These are phyloP conservation scores for Mycosphaerella sp. DNA, from an alignment of 2,329 filamentous ascomycete genomes.

Conservation along the genomic window DNA sequence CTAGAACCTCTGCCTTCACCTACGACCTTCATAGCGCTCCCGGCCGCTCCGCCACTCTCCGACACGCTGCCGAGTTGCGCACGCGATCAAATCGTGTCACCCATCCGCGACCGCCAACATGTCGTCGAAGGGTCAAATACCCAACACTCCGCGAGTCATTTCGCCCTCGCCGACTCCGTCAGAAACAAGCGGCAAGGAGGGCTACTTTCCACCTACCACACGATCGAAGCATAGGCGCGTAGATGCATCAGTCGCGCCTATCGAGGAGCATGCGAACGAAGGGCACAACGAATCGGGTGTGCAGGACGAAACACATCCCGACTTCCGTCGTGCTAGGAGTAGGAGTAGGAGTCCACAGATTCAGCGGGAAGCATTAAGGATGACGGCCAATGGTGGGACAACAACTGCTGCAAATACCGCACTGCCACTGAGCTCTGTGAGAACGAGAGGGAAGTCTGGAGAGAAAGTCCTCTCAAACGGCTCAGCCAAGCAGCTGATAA, in stretches of 20 bases:
- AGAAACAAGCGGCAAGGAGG: conserved; percentile 49
- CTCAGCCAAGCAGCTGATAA: conserved; percentile 14
- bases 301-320: conserved; percentile 42
- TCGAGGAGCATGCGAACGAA: conserved; percentile 50
- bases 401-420: conserved; percentile 17
- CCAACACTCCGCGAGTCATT: conserved; percentile 77
- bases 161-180: conserved; percentile 76
- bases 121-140: conserved; percentile 51
- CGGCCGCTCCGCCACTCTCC: conserved; percentile 7
- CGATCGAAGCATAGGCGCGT: conserved; percentile 65
- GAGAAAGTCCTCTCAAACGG: conserved; percentile 21
- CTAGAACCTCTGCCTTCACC: background rate
- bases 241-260: conserved; percentile 49
- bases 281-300: conserved; percentile 10
- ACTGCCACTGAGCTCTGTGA: conserved; percentile 8
- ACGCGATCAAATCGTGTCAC: conserved; percentile 7
- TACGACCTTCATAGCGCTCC: background rate
- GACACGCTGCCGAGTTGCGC: conserved; percentile 5
- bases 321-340: conserved; percentile 54
- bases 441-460: conserved; percentile 31
- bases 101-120: conserved; percentile 9
- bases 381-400: conserved; percentile 23
- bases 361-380: conserved; percentile 23
- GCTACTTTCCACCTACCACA: conserved; percentile 68
- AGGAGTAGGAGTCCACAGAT: conserved; percentile 63